These are phyloP conservation scores for Onygenales sp. DNA, from an alignment of 2,329 filamentous ascomycete species.

Conservation along the genomic window DNA sequence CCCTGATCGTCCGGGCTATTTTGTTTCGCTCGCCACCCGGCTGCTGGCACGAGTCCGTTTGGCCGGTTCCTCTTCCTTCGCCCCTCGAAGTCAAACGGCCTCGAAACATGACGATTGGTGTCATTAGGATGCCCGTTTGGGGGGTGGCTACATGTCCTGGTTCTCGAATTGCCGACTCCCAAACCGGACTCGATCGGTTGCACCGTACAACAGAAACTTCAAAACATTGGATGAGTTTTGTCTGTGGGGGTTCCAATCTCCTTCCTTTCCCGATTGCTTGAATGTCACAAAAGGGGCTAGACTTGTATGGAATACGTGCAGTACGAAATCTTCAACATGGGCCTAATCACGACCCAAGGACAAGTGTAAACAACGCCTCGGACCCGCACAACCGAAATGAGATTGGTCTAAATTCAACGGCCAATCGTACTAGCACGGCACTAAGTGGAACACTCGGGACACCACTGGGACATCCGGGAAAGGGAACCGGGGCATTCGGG, in stretches of 20 bases:
- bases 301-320: not conserved
- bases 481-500: not conserved
- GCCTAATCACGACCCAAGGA: not conserved
- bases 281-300: not conserved
- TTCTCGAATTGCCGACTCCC: too few species aligned
- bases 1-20: too few species aligned
- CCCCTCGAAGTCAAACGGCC: too few species aligned
- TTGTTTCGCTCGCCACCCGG: too few species aligned
- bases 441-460: not conserved
- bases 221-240: too few species aligned
- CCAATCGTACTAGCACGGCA: not conserved
- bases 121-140: too few species aligned
- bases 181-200: too few species aligned
- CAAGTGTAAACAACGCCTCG: not conserved
- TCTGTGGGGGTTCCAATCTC: not conserved
- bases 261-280: not conserved
- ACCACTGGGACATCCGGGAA: not conserved
- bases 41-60: too few species aligned
- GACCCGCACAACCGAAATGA: constrained; percentile 1
- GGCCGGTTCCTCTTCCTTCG: too few species aligned
- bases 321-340: not conserved
- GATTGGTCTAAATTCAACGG: not conserved
- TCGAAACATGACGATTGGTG: too few species aligned
- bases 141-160: too few species aligned
- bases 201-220: too few species aligned